A percentile compares a stretch with the other conserved stretches of the same genome.
Evolutionary conservation across 176 grass and related monocot species (phyloP).

Genomic region (Microstegium vimineum): DNA sequence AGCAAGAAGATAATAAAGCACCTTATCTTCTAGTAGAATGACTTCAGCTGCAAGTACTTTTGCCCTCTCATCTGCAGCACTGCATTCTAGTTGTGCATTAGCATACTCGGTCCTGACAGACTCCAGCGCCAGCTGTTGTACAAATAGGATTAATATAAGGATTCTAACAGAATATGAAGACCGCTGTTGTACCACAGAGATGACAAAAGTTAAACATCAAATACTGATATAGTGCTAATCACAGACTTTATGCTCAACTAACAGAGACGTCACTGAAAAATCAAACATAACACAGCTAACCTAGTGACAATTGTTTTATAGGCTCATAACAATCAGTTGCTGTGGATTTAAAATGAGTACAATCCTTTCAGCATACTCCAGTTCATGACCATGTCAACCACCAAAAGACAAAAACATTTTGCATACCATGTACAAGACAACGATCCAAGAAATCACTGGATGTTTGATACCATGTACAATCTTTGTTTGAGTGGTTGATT

Average conservation of each 20-base stretch:
- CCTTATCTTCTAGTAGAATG: conserved; percentile 99
- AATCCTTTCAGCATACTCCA: neutral
- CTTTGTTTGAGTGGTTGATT: neutral
- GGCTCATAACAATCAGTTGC: neutral
- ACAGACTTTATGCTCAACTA: neutral
- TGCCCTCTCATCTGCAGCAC: conserved; percentile 95
- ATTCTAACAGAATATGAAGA: conserved; percentile 11
- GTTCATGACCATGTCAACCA: neutral
- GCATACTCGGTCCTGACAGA: conserved; percentile 70
- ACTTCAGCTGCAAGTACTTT: conserved; percentile 97
- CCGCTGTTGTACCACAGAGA: neutral
- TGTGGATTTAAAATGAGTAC: neutral
- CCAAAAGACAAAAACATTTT: conserved; percentile 3
- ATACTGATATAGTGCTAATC: neutral
- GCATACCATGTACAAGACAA: neutral
- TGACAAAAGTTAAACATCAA: neutral
- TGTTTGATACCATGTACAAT: too few relatives aligned
- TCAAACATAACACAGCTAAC: neutral
- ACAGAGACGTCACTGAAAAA: neutral
- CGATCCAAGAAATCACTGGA: neutral
- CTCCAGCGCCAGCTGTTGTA: conserved; percentile 79
- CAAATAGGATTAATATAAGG: conserved; percentile 6
- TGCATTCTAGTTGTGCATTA: conserved; percentile 94
- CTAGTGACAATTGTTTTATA: neutral
- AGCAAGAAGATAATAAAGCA: conserved; percentile 33